Evolutionary conservation across 2,329 filamentous ascomycete genomes (phyloP).

Genomic region (Bisporella sp.): DNA sequence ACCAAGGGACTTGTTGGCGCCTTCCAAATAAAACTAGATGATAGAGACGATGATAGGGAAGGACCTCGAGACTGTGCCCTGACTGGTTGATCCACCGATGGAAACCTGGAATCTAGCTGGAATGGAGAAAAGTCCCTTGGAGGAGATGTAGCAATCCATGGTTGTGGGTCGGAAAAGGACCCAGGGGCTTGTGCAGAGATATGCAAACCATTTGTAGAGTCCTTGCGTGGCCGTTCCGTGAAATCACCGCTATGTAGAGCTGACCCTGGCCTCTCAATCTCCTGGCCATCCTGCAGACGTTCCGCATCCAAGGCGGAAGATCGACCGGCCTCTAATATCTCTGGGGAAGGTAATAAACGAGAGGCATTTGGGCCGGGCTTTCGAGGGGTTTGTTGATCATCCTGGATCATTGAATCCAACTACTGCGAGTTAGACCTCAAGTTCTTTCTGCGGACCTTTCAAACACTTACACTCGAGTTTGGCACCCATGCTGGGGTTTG

Average conservation of each 20-base stretch:
- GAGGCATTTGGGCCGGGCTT: constrained; percentile 15
- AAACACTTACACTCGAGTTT: constrained; percentile 48
- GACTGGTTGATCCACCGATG: constrained; percentile 13
- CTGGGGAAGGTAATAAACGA: constrained; percentile 28
- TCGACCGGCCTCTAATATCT: constrained; percentile 25
- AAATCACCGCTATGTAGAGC: constrained; percentile 64
- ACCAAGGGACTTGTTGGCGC: constrained; percentile 89
- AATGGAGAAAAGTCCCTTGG: constrained; percentile 45
- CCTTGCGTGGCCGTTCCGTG: constrained; percentile 30
- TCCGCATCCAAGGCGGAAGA: constrained; percentile 32
- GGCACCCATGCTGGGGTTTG: constrained; percentile 71
- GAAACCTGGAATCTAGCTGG: constrained; percentile 31
- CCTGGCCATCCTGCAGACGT: constrained; percentile 46
- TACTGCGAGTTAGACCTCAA: constrained; percentile 3
- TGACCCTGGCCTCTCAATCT: constrained; percentile 78
- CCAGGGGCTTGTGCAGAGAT: constrained; percentile 7
- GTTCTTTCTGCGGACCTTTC: background rate
- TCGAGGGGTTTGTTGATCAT: constrained; percentile 19
- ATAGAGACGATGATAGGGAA: constrained; percentile 63
- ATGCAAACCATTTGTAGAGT: constrained; percentile 8
- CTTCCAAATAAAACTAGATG: constrained; percentile 76
- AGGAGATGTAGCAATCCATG: constrained; percentile 51
- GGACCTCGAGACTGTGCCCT: constrained; percentile 33
- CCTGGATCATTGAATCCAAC: constrained; percentile 23
- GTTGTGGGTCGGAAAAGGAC: constrained; percentile 12